Evolutionary conservation across 2,329 filamentous ascomycete genomes (phyloP), one percentile per base, ranked within the genome.

Genomic region (Acarospora socialis): DNA sequence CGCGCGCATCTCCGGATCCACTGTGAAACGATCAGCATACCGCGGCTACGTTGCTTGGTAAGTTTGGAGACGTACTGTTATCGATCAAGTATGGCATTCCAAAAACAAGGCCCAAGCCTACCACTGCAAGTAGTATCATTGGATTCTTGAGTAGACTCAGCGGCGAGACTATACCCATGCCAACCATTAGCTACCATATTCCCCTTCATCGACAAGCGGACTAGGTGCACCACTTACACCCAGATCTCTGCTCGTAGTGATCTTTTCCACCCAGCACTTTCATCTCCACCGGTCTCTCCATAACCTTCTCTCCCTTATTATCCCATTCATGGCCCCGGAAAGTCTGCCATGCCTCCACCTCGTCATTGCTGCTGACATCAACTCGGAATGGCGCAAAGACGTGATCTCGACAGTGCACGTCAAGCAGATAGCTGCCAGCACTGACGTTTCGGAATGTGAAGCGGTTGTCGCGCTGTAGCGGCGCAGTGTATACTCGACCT

Each of bases 31-130:
- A 34, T 16, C 15, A 16, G 22, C 14, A 19, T 10, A 21, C n/a
- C 31, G 44, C 33, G 48, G 39, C 41, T 37, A 30, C 12, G 15
- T 10, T 18, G n/a, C 26, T 17, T 20, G 7, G 22, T 33, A n/a
- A n/a, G 8, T 28, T 15, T 23, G 13, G 16, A 12, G n/a, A 70
- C 82, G 41, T 72, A 94, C 86, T 93, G 53, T 90, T 94, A 31
- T 95, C 86, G 62, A 95, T 75, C 34, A 98, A 57, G 56, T 94
- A 90, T 9, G 90, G 90, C 80, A 95, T 82, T 43, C 86, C 86
- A 47, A 95, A 68, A 41, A 93, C 84, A 43, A 94, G 63, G 4
- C 62, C 76, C 63, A 94, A 73, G 39, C 77, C 83, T 22, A 90
- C 74, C 20, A 92, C 58, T 4, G 79, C 84, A 63, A 98, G 78